Base-by-base conservation (phyloP, 306 rosid species). In the Hippophae gyantsensis region DNA sequence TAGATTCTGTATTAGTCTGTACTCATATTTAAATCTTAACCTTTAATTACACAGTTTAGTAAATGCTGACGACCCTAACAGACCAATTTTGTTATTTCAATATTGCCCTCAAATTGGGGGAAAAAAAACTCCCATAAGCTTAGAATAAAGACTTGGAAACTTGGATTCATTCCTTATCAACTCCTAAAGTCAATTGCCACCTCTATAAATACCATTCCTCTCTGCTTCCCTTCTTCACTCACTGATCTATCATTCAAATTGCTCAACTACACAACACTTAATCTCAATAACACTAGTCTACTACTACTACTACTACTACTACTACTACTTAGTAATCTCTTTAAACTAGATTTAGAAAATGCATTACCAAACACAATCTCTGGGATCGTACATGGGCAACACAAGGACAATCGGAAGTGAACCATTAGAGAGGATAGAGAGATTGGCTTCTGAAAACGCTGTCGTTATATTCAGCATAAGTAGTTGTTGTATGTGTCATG, bases 401-500 rank as follows among this genome's bases (percentile, higher is more conserved):
- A 77, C 65, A 38, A 56, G 48, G 5, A 6, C 12, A 11, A 12
- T 12, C 49, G 66, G 47, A 54, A 82, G 64, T 12, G 81, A 81
- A 14, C 69, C 77, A 5, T 42, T 83, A 72, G 86, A 79, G 66
- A 74, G 74, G 54, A 79, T 90, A 56, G 79, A 66, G 79, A 69
- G 81, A 64, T 5, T 87, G 69, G 97, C 85, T 0, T 73, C 94
- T 8, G 84, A 90, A 66, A 87, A 72, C 66, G 94, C 94, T 2
- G 95, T 90, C 72, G 95, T 90, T 13, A 83, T 90, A 47, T 87
- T 90, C 84, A 90, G 90, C 69, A 38, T 72, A 1, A 87, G 89
- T 52, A 74, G 76, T 18, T 84, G 97, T 9, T 87, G 94, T 76
- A 90, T 90, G 97, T 90, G 97, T 62, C 94, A 86, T 64, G 94